These are phyloP conservation scores for Candida orba DNA, from an alignment of 805 yeast genomes.

Conservation along the genomic window DNA sequence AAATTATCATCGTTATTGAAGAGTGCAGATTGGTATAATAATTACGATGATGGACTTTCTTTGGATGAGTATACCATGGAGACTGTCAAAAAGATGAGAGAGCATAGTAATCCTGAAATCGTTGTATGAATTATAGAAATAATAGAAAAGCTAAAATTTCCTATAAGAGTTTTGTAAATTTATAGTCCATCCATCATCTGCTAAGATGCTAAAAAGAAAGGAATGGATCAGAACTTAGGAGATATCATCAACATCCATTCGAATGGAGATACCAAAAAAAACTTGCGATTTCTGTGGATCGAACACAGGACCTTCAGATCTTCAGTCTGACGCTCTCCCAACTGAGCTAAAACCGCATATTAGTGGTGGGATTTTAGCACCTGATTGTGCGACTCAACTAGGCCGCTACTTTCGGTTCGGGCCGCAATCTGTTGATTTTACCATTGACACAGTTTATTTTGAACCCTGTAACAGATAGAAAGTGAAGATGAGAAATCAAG, in stretches of 20 bases:
- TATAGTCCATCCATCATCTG: no score
- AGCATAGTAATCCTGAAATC: background rate
- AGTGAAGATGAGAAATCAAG: no score
- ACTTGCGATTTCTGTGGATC: slow-evolving; percentile 59
- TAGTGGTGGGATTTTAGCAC: background rate
- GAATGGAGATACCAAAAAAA: no score
- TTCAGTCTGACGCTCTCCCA: slow-evolving; percentile 26
- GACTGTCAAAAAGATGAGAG: slow-evolving; percentile 10
- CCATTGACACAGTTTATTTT: no score
- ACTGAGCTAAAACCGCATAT: slow-evolving; percentile 24
- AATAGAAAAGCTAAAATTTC: no score
- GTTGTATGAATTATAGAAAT: background rate
- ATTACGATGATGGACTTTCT: slow-evolving; percentile 7
- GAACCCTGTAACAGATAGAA: no score
- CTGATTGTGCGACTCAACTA: no score
- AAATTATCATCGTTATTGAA: slow-evolving; percentile 18
- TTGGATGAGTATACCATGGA: slow-evolving; percentile 13
- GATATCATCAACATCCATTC: no score
- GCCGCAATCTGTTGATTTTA: no score
- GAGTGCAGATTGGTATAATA: slow-evolving; percentile 12
- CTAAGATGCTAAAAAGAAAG: background rate
- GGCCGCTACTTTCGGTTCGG: no score
- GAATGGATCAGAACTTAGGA: no score
- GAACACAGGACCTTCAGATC: slow-evolving; percentile 78
- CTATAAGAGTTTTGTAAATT: no score